Percentiles rank a stretch among this genome's conserved stretches.
Evolutionary conservation across 345 rosid species (phyloP).

Genomic region (Salix suchowensis): DNA sequence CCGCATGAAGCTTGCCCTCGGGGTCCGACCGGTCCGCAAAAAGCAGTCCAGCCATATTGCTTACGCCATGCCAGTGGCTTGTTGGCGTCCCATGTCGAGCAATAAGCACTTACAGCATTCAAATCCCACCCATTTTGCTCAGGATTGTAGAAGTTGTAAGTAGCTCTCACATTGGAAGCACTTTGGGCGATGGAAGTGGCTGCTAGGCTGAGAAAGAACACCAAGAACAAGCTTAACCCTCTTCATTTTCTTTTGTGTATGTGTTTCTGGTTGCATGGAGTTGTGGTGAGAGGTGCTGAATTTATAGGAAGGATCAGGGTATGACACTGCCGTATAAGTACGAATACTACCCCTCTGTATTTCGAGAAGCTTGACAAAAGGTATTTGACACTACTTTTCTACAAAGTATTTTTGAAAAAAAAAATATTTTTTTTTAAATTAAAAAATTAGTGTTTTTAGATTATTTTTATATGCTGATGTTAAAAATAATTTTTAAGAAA

Average conservation of each 20-base stretch:
- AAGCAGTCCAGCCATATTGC: constrained; percentile 65
- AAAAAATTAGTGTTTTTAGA: too few species aligned
- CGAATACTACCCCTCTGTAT: background rate
- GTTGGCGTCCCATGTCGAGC: constrained; percentile 69
- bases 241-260: background rate
- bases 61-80: constrained; percentile 54
- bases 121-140: constrained; percentile 43
- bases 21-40: constrained; percentile 13
- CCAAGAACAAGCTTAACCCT: background rate
- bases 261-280: background rate
- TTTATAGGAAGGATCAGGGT: background rate
- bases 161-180: constrained; percentile 54
- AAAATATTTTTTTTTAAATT: too few species aligned
- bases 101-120: constrained; percentile 46
- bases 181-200: background rate
- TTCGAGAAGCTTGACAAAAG: background rate
- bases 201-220: background rate
- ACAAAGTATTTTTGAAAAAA: too few species aligned
- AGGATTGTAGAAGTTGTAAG: constrained; percentile 51
- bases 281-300: too few species aligned
- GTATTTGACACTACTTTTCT: too few species aligned
- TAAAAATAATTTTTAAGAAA: too few species aligned
- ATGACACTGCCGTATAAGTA: background rate
- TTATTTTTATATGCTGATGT: too few species aligned
- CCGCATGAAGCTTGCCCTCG: constrained; percentile 7